These are phyloP conservation scores for Monascus purpureus DNA, from an alignment of 495 filamentous ascomycete species.

Conservation along the genomic window DNA sequence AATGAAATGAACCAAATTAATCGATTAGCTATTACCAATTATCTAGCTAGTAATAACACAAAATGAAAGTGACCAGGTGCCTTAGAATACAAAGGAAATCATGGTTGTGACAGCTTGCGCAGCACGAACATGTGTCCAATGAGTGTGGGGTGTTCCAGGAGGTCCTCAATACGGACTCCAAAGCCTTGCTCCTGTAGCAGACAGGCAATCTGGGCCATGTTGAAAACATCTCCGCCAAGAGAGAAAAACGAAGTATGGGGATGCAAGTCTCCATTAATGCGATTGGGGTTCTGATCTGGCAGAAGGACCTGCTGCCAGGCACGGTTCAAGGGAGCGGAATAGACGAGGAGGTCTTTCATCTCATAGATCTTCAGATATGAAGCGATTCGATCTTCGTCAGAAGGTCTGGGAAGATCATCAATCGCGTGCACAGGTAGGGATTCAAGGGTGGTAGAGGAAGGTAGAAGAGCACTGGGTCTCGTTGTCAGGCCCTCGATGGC, in stretches of 20 bases:
- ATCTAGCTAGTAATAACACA: too few species aligned
- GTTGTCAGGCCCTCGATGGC: slow-evolving; percentile 28
- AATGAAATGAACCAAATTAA: too few species aligned
- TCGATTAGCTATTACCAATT: too few species aligned
- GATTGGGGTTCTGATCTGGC: slow-evolving; percentile 6
- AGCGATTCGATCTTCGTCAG: slow-evolving; percentile 19
- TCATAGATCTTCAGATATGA: slow-evolving; percentile 27
- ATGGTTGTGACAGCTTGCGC: too few species aligned
- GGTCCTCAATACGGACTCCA: slow-evolving; percentile 34
- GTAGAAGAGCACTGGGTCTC: slow-evolving; percentile 28
- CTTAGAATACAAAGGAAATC: too few species aligned
- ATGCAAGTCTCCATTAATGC: slow-evolving; percentile 21
- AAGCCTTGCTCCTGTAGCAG: slow-evolving; percentile 37
- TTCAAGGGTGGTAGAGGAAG: slow-evolving; percentile 26
- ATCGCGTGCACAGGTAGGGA: slow-evolving; percentile 19
- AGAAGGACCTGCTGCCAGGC: slow-evolving; percentile 39
- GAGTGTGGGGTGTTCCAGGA: slow-evolving; percentile 35
- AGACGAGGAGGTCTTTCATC: slow-evolving; percentile 30
- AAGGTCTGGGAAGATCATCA: slow-evolving; percentile 12
- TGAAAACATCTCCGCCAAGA: slow-evolving; percentile 39
- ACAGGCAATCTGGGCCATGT: slow-evolving; percentile 32
- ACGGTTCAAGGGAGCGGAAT: slow-evolving; percentile 32
- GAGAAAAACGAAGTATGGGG: slow-evolving; percentile 38
- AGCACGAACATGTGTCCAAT: slow-evolving; percentile 35
- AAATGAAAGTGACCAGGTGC: too few species aligned